Evolutionary conservation across 345 rosid species (phyloP).

Genomic region (Arabidopsis suecica): DNA sequence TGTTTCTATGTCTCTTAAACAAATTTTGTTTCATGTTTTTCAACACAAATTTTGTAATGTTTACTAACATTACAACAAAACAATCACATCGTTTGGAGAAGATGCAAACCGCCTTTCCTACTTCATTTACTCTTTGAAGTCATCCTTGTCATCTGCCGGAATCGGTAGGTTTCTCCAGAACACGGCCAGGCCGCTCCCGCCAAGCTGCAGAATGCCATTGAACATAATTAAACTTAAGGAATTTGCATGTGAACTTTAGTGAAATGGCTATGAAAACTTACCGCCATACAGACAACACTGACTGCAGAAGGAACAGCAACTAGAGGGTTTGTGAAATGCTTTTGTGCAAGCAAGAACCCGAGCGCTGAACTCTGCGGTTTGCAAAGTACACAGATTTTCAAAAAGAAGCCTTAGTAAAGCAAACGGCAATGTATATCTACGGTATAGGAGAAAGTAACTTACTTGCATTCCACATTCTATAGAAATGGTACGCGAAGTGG

Average conservation of each 20-base stretch:
- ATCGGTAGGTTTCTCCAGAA: slow-evolving; percentile 90
- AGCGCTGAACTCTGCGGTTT: slow-evolving; percentile 88
- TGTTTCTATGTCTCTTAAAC: slow-evolving; percentile 25
- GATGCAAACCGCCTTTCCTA: not conserved
- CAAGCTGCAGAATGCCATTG: slow-evolving; percentile 59
- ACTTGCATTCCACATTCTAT: slow-evolving; percentile 99
- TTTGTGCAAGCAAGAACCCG: slow-evolving; percentile 94
- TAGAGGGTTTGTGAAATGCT: slow-evolving; percentile 89
- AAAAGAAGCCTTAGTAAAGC: not conserved
- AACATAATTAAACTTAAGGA: not conserved
- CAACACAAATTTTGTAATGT: slow-evolving; percentile 5
- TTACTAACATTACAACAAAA: slow-evolving; percentile 39
- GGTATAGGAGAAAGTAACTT: slow-evolving; percentile 14
- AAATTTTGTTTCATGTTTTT: slow-evolving; percentile 17
- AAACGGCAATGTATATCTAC: slow-evolving; percentile 1
- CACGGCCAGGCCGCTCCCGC: slow-evolving; percentile 94
- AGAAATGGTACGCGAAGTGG: slow-evolving; percentile 96
- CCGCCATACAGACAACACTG: slow-evolving; percentile 98
- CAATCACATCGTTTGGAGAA: slow-evolving; percentile 22
- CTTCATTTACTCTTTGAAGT: slow-evolving; percentile 70
- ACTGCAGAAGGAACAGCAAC: slow-evolving; percentile 99
- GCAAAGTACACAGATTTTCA: not conserved
- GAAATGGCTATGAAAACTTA: slow-evolving; percentile 45
- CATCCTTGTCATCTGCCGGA: slow-evolving; percentile 82
- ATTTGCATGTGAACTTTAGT: not conserved